Base-by-base conservation (phyloP, 2,329 filamentous ascomycete species). In the Hymenoscyphus repandus region DNA sequence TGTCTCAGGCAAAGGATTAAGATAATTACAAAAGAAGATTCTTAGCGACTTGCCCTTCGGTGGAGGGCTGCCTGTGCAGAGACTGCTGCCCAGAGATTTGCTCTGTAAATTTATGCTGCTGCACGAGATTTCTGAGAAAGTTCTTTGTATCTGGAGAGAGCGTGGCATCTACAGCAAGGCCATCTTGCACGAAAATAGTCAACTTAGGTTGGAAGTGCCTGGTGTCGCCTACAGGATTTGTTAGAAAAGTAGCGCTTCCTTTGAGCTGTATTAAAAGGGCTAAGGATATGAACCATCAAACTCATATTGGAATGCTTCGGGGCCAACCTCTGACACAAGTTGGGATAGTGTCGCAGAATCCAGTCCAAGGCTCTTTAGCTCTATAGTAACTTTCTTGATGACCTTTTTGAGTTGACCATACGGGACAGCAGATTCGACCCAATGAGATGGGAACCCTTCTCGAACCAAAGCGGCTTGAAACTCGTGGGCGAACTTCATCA, bases 381-480 rank as follows among this genome's bases (percentile, higher is more conserved):
- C 88, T 46, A 80, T 45, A 20, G 44, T 22, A 13, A 95, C 84
- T 64, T 84, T 85, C 65, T 91, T 92, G 65, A 95, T 85, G 69
- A 87, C 88, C 72, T 95, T 95, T 70, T 95, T 95, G 50, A 95
- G 78, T 68, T 90, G 81, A 40, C 85, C 79, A 67, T 95, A 95
- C 2, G 87, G 88, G 55, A 95, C 88, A 44, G 90, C 89, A 27
- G 82, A 83, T 40, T 85, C 76, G 44, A 90, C 70, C 79, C 80
- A 83, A 65, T 85, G 82, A 45, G 79, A 71, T 6, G 90, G 90
- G 65, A 90, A 95, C 57, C 80, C 85, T 75, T 88, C 85, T 57
- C 74, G 78, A 56, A 79, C 74, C 55, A 95, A 76, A 45, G 79
- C 77, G 61, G 85, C 79, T 64, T 84, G 82, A 66, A 90, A 93